A percentile compares a stretch with the other conserved stretches of the same genome.
phyloP scores from a whole-genome alignment of 2,329 filamentous ascomycete genomes.

The Alternaria incomplexa region DNA sequence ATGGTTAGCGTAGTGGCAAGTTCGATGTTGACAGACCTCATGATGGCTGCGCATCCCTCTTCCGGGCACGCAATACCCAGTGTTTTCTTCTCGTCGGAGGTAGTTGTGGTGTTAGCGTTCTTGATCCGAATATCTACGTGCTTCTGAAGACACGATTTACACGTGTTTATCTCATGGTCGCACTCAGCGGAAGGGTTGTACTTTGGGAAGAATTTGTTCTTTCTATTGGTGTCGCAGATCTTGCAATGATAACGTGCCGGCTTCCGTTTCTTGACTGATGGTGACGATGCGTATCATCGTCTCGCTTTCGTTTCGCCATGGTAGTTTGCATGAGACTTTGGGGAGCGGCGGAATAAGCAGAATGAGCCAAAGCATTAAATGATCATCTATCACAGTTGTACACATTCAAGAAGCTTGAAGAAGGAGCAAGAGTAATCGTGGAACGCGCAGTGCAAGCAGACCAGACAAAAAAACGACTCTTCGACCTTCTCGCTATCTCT shows the following conservation, averaged over 20 bases:
- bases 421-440: too few relatives aligned
- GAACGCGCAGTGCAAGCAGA: background rate
- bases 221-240: too few relatives aligned
- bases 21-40: background rate
- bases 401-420: too few relatives aligned
- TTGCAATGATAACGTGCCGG: background rate
- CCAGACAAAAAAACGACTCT: background rate
- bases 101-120: accelerated
- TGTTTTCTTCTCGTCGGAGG: background rate
- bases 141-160: background rate
- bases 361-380: too few relatives aligned
- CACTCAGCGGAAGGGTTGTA: background rate
- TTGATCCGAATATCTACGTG: background rate
- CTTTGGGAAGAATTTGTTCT: background rate
- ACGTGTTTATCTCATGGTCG: background rate
- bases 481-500: background rate
- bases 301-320: background rate
- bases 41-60: background rate
- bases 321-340: background rate
- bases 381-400: too few relatives aligned
- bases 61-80: background rate
- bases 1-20: background rate
- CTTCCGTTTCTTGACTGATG: background rate
- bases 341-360: too few relatives aligned
- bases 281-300: too few relatives aligned